Evolutionary conservation across 2,329 filamentous ascomycete genomes (phyloP).

Genomic region (Fusarium decemcellulare): DNA sequence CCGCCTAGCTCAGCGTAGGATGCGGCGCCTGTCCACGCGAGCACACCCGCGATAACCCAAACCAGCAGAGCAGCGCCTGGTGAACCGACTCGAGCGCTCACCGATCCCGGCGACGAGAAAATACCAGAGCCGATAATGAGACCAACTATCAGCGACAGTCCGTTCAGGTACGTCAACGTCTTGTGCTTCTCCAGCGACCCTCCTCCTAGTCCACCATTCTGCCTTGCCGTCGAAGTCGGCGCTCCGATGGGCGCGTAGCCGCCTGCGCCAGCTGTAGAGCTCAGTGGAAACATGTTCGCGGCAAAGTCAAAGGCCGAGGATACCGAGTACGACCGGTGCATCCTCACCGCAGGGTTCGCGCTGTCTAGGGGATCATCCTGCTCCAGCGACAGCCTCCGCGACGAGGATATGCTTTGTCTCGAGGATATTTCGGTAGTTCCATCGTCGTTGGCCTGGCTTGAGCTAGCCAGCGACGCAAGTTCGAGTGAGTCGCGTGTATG

Average conservation of each 20-base stretch:
- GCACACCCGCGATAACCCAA: constrained; percentile 90
- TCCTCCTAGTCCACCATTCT: constrained; percentile 71
- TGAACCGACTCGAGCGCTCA: constrained; percentile 92
- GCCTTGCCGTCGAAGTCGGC: constrained; percentile 69
- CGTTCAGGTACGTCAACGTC: constrained; percentile 94
- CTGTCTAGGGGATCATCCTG: constrained; percentile 83
- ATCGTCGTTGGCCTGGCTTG: constrained; percentile 69
- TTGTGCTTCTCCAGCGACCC: constrained; percentile 95
- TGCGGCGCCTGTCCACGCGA: constrained; percentile 96
- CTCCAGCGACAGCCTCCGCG: constrained; percentile 85
- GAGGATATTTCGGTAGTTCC: constrained; percentile 78
- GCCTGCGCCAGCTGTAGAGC: constrained; percentile 78
- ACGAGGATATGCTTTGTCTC: constrained; percentile 91
- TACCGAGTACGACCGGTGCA: constrained; percentile 84
- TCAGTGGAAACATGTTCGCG: constrained; percentile 92
- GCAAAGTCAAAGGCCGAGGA: constrained; percentile 96
- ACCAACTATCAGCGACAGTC: constrained; percentile 89
- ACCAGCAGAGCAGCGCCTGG: constrained; percentile 92
- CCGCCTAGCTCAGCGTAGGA: constrained; percentile 97
- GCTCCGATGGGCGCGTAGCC: constrained; percentile 91
- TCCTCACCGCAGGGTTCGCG: constrained; percentile 64
- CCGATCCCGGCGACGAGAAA: constrained; percentile 93
- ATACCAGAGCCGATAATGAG: constrained; percentile 97
- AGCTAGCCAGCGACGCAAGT: constrained; percentile 93
- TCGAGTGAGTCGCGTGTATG: constrained; percentile 91